Conservation (phyloP, 768 basidiomycete genomes). For the Phylloporus sp. region DNA sequence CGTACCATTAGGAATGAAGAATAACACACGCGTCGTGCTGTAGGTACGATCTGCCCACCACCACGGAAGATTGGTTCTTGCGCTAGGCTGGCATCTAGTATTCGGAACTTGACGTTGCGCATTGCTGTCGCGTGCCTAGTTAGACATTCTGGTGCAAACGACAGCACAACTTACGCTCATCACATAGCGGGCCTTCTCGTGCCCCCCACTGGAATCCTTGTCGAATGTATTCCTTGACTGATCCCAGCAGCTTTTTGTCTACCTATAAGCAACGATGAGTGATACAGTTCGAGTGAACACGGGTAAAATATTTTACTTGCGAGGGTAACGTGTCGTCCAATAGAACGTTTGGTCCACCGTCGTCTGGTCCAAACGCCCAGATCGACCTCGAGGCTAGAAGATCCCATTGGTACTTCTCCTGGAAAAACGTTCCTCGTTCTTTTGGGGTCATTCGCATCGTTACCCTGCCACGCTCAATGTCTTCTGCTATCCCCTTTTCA, state of each 20-base stretch:
- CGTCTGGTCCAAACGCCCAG: slow-evolving; percentile 99
- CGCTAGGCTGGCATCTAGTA: slow-evolving; percentile 88
- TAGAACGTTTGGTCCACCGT: slow-evolving; percentile 88
- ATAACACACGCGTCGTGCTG: slow-evolving; percentile 97
- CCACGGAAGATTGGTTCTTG: slow-evolving; percentile 97
- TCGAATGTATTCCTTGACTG: slow-evolving; percentile 92
- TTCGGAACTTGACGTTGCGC: slow-evolving; percentile 96
- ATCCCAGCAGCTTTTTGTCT: slow-evolving; percentile 87
- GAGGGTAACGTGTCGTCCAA: slow-evolving; percentile 96
- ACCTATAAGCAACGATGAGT: slow-evolving; percentile 44
- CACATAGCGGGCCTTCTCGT: slow-evolving; percentile 94
- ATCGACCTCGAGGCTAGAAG: slow-evolving; percentile 94
- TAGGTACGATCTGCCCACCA: slow-evolving; percentile 97
- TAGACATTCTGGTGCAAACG: not conserved
- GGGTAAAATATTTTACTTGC: slow-evolving; percentile 49
- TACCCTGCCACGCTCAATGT: slow-evolving; percentile 90
- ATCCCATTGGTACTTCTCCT: slow-evolving; percentile 98
- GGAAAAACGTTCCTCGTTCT: slow-evolving; percentile 93
- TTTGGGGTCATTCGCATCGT: slow-evolving; percentile 94
- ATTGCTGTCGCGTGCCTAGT: slow-evolving; percentile 58
- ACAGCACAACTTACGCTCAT: slow-evolving; percentile 77
- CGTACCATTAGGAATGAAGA: slow-evolving; percentile 95
- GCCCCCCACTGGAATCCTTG: slow-evolving; percentile 99
- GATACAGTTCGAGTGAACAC: not conserved
- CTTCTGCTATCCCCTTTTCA: slow-evolving; percentile 93